Evolutionary conservation across 176 grass and related monocot genomes (phyloP).

Genomic region (Avena insularis): DNA sequence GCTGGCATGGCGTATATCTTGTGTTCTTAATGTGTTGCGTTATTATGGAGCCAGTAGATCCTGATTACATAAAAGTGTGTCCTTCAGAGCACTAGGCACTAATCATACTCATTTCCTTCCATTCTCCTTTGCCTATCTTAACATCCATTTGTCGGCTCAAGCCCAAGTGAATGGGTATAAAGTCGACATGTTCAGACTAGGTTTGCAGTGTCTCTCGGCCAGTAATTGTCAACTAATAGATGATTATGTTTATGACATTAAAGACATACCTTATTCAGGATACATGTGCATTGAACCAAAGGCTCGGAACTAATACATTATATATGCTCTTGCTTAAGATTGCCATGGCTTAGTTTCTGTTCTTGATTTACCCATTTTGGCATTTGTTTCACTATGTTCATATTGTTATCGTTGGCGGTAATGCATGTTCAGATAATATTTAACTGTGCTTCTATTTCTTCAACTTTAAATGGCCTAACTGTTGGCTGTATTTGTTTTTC

Average conservation of each 20-base stretch:
- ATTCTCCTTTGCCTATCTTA: neutral
- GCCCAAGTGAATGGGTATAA: neutral
- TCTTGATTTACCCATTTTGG: constrained; percentile 13
- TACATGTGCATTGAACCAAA: neutral
- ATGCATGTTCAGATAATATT: neutral
- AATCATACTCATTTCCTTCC: neutral
- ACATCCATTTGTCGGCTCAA: neutral
- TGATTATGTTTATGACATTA: neutral
- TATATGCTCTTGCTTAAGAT: neutral
- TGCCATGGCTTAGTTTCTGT: neutral
- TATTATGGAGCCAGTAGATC: neutral
- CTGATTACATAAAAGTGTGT: neutral
- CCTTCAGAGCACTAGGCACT: neutral
- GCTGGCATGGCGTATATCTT: neutral
- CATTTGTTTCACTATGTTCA: neutral
- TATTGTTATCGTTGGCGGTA: neutral
- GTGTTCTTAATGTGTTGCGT: neutral
- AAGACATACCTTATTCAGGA: neutral
- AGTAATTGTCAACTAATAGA: neutral
- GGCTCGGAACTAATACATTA: neutral
- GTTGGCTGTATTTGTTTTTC: constrained; percentile 10
- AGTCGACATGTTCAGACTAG: neutral
- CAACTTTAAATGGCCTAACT: constrained; percentile 5
- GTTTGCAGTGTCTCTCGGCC: neutral
- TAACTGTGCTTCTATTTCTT: constrained; percentile 12